Base-by-base conservation (phyloP, 164 flowering plant species). In the Tetrastigma voinierianum region DNA sequence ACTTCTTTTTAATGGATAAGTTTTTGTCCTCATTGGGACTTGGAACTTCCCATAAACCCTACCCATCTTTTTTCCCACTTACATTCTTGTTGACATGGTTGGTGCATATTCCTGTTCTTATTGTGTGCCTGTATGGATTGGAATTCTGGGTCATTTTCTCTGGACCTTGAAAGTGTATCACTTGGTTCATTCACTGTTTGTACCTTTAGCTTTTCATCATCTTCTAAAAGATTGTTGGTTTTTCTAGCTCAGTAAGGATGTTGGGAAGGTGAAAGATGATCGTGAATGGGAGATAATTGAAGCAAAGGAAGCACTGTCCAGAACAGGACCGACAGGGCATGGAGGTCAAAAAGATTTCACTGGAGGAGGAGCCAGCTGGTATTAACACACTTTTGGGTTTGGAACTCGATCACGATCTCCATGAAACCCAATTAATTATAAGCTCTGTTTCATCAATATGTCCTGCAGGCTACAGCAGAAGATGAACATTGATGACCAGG, bases 301-400 rank as follows among this genome's bases (percentile, higher is more conserved):
- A 76, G 71, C 86, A 19, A 89, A 70, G 68, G 87, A 86, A 76
- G 94, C 87, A 46, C 78, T 95, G 21, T 86, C 97, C 20, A 83
- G 97, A 81, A 84, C 89, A 10, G 97, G 98, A 46, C 96, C 97
- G 20, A 47, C 82, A 0, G 75, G 79, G 86, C 84, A 12, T 89
- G 90, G 63, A 87, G 91, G 45, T 96, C 97, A 92, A 87, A 76
- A 90, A 87, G 68, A 81, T 86, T 46, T 83, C 96, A 0, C 57
- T 95, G 77, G 96, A 95, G 54, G 97, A 91, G 64, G 98, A 95
- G 77, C 85, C 92, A 20, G 87, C n/a, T 87, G 94, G 96, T 89
- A 71, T 63, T n/a, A n/a, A n/a, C 43, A 9, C n/a, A 7, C 12
- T 43, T 54, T 21, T 63, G 23, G 6, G 40, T 7, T 32, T 32